phyloP scores from a whole-genome alignment of 176 grass and related monocot species.

The Cenchrus purpureus region DNA sequence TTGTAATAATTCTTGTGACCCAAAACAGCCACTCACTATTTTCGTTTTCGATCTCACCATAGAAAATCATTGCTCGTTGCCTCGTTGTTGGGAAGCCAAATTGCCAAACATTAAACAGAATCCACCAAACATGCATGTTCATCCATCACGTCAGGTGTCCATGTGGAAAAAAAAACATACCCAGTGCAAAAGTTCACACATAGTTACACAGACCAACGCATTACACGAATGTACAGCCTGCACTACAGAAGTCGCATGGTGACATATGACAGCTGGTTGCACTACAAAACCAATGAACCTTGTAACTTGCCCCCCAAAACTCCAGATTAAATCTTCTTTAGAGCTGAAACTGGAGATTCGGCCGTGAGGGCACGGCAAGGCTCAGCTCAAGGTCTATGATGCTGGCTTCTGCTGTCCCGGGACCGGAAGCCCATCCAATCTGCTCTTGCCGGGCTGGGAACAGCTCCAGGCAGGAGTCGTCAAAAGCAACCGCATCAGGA shows the following conservation, averaged over 20 bases:
- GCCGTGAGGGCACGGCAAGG: background rate
- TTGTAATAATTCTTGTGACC: no score
- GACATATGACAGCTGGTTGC: no score
- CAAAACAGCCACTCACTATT: no score
- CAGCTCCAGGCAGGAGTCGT: conserved; percentile 45
- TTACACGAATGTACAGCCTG: background rate
- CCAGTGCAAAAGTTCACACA: no score
- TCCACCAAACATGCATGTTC: no score
- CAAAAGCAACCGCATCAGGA: background rate
- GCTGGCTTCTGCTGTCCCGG: background rate
- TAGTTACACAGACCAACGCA: no score
- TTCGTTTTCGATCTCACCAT: no score
- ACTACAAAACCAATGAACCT: background rate
- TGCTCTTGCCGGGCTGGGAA: conserved; percentile 55
- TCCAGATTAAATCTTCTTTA: background rate
- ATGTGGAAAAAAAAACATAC: no score
- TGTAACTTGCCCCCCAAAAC: background rate
- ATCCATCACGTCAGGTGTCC: no score
- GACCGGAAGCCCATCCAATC: conserved; percentile 25
- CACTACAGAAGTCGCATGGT: background rate
- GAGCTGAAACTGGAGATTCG: background rate
- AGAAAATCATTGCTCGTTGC: no score
- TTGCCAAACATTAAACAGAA: no score
- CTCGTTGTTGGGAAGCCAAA: no score
- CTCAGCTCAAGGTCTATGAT: conserved; percentile 46